Conservation (phyloP, 75 land plant genomes). For the Larix kaempferi region DNA sequence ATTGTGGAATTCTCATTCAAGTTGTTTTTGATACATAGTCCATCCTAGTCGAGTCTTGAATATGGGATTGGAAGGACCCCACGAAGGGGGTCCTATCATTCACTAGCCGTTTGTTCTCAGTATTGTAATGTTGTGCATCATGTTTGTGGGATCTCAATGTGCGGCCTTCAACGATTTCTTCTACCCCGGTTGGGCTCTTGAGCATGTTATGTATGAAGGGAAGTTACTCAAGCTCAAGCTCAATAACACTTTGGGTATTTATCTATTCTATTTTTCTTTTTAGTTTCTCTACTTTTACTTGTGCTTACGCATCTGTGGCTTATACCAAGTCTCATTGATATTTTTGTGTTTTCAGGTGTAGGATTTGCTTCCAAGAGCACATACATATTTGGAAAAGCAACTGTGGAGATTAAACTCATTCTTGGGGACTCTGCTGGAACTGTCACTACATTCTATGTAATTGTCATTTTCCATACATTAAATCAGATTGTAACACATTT, state of each 20-base stretch:
- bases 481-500: not conserved
- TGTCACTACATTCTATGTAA: slow-evolving; percentile 51
- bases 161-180: not conserved
- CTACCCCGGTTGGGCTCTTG: not conserved
- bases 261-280: not conserved
- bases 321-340: not conserved
- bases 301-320: not conserved
- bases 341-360: slow-evolving; percentile 18
- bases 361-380: slow-evolving; percentile 38
- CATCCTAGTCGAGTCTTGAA: too few species aligned
- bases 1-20: too few species aligned
- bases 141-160: not conserved
- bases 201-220: not conserved
- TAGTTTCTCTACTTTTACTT: not conserved
- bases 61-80: too few species aligned
- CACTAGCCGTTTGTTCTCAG: not conserved
- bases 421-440: slow-evolving; percentile 51
- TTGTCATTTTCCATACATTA: not conserved
- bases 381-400: slow-evolving; percentile 37
- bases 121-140: not conserved
- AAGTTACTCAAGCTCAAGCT: not conserved
- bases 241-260: not conserved
- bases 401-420: slow-evolving; percentile 40
- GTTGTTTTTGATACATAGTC: too few species aligned
- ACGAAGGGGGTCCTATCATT: too few species aligned